Evolutionary conservation across 495 filamentous ascomycete species (phyloP).

Genomic region (Tuber indicum): DNA sequence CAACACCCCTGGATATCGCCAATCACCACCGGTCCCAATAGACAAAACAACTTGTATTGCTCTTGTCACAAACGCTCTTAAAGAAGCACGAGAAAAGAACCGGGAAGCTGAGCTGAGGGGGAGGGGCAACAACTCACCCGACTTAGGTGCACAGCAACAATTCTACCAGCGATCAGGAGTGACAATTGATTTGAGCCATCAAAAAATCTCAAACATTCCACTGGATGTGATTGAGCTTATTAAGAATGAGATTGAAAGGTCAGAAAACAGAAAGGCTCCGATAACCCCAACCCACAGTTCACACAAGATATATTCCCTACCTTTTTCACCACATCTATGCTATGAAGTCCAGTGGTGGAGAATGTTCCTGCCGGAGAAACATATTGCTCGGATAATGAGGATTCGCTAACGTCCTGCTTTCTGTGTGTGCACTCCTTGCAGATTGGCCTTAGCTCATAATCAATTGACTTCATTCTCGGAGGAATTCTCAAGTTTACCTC

Average conservation of each 20-base stretch:
- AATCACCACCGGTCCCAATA: constrained; percentile 24
- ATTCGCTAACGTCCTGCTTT: constrained; percentile 21
- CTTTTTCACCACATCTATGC: not conserved
- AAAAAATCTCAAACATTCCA: constrained; percentile 70
- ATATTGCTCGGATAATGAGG: not conserved
- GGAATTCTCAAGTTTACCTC: constrained; percentile 76
- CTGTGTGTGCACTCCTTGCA: constrained; percentile 42
- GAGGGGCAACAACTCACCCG: constrained; percentile 13
- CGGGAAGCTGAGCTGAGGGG: constrained; percentile 13
- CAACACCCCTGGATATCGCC: not conserved
- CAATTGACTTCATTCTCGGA: constrained; percentile 68
- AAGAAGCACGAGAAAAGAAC: constrained; percentile 30
- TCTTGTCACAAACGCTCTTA: constrained; percentile 32
- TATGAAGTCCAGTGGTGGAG: not conserved
- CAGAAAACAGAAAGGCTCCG: constrained; percentile 34
- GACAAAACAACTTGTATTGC: constrained; percentile 37
- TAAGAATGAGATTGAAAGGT: constrained; percentile 89
- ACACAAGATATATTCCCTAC: not conserved
- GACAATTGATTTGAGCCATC: constrained; percentile 83
- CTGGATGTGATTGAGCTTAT: constrained; percentile 88
- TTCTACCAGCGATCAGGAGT: constrained; percentile 54
- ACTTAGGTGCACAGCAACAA: constrained; percentile 15
- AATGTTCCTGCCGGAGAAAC: not conserved
- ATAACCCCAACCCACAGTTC: not conserved
- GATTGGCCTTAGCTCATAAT: constrained; percentile 86